phyloP scores from a whole-genome alignment of 768 basidiomycete genomes.

The Suillus fuscotomentosus region DNA sequence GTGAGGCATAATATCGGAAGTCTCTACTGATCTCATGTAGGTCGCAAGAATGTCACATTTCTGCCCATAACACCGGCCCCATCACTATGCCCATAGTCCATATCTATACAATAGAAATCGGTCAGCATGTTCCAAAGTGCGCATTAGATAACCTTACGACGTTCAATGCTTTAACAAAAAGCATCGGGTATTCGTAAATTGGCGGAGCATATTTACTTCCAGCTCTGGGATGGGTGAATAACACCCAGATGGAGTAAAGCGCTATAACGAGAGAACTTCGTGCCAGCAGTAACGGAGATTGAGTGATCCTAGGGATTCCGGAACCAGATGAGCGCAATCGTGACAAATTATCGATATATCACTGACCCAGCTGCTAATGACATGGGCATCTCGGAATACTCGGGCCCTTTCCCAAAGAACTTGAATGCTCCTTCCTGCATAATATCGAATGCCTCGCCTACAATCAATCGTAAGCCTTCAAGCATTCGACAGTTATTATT shows the following conservation, averaged over 20 bases:
- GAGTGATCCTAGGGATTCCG: neutral
- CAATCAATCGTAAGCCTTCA: neutral
- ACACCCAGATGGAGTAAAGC: neutral
- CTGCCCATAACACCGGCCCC: neutral
- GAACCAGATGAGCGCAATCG: neutral
- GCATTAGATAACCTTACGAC: neutral
- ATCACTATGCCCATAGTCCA: neutral
- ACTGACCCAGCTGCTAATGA: neutral
- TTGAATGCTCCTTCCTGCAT: neutral
- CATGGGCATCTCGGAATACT: neutral
- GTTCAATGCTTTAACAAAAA: neutral
- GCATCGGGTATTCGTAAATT: neutral
- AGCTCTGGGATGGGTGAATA: neutral
- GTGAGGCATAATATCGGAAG: neutral
- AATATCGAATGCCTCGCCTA: neutral
- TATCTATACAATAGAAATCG: neutral
- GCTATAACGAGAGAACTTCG: neutral
- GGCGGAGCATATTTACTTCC: neutral
- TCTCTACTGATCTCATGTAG: neutral
- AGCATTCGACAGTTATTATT: neutral
- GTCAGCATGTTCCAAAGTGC: neutral
- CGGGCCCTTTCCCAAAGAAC: neutral
- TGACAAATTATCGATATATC: no score
- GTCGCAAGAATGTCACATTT: neutral
- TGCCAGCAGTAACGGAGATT: neutral